Percentiles rank a stretch among this genome's conserved stretches.
These are phyloP conservation scores for Clavaria fumosa DNA, from an alignment of 768 basidiomycete species.

Conservation along the genomic window DNA sequence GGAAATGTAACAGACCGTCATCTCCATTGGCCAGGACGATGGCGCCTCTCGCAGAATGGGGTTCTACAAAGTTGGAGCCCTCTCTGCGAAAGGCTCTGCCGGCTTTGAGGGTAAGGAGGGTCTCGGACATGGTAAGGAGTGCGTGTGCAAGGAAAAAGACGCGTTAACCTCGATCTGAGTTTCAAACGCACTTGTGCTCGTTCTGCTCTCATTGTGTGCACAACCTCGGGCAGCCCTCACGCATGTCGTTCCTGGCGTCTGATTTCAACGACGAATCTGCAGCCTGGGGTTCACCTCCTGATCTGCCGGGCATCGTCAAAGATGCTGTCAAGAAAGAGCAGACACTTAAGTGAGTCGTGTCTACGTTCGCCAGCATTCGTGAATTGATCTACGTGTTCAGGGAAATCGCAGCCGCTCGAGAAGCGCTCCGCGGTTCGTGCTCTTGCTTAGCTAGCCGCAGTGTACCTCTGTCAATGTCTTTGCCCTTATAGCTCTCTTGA, in stretches of 20 bases:
- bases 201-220: too few species aligned
- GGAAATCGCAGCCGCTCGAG: constrained; percentile 61
- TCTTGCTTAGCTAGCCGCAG: constrained; percentile 12
- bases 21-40: constrained; percentile 53
- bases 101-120: constrained; percentile 51
- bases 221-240: too few species aligned
- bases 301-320: constrained; percentile 44
- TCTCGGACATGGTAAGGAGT: too few species aligned
- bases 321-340: constrained; percentile 69
- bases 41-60: constrained; percentile 57
- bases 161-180: not conserved
- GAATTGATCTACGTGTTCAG: constrained; percentile 21
- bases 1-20: constrained; percentile 63
- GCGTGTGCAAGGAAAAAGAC: too few species aligned
- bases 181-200: constrained; percentile 1
- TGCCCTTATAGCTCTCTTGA: constrained; percentile 37
- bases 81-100: constrained; percentile 61
- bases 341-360: constrained; percentile 46
- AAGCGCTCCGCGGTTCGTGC: constrained; percentile 51
- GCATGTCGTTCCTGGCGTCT: constrained; percentile 32
- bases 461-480: not conserved
- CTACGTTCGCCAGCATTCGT: not conserved
- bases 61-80: constrained; percentile 52
- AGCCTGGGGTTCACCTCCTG: constrained; percentile 33
- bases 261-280: constrained; percentile 28